Percentiles rank a stretch among this genome's conserved stretches.
Conservation (phyloP, 257 asterid genomes). For the Rubia yunnanensis region DNA sequence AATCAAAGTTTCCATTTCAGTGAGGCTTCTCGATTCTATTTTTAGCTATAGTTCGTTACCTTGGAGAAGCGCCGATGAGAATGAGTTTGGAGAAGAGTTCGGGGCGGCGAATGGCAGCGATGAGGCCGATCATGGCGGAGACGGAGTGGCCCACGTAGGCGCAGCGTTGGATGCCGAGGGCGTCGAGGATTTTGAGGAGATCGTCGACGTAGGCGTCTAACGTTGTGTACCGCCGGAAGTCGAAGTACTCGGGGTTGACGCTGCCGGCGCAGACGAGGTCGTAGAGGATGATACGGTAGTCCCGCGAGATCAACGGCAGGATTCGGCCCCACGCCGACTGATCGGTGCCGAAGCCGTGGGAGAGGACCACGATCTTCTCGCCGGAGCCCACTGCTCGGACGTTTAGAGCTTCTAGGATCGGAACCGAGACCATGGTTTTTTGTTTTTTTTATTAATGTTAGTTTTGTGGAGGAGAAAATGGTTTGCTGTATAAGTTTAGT, state of each 20-base stretch:
- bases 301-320: slow-evolving; percentile 58
- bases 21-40: too few relatives aligned
- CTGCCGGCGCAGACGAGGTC: slow-evolving; percentile 98
- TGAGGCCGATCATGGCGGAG: slow-evolving; percentile 86
- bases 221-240: slow-evolving; percentile 71
- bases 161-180: slow-evolving; percentile 52
- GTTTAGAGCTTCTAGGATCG: slow-evolving; percentile 57
- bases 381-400: slow-evolving; percentile 79
- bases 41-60: slow-evolving; percentile 42
- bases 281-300: slow-evolving; percentile 57
- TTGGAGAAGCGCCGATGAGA: slow-evolving; percentile 87
- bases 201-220: slow-evolving; percentile 92
- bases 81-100: slow-evolving; percentile 78
- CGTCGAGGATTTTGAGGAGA: slow-evolving; percentile 58
- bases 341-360: slow-evolving; percentile 93
- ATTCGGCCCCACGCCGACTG: slow-evolving; percentile 92
- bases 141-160: slow-evolving; percentile 91
- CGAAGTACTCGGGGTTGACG: slow-evolving; percentile 86
- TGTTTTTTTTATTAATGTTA: neutral
- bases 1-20: too few relatives aligned
- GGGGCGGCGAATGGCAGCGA: slow-evolving; percentile 91
- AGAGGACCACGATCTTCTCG: slow-evolving; percentile 51
- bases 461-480: neutral
- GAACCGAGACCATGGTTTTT: slow-evolving; percentile 28
- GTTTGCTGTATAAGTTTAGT: neutral